A percentile compares a stretch with the other conserved stretches of the same genome.
Evolutionary conservation across 805 yeast species (phyloP).

Genomic region (Torulaspora gathmanii): DNA sequence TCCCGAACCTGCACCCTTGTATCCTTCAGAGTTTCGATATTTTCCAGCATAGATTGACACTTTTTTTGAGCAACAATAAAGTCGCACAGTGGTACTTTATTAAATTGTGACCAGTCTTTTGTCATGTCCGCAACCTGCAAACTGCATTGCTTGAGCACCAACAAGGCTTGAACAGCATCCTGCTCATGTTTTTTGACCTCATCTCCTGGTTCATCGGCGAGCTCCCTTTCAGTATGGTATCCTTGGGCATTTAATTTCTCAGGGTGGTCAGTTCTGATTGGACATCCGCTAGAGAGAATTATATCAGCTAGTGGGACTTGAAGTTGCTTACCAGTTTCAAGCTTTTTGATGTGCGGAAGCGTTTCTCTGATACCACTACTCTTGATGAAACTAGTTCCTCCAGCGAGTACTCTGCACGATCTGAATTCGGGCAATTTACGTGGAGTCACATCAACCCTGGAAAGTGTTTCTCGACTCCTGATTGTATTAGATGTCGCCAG

Average conservation of each 20-base stretch:
- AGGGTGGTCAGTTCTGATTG: neutral
- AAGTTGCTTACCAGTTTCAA: neutral
- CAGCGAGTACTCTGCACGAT: slow-evolving; percentile 2
- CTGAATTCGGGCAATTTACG: slow-evolving; percentile 10
- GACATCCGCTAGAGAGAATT: neutral
- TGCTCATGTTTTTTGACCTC: slow-evolving; percentile 9
- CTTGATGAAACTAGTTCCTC: slow-evolving; percentile 2
- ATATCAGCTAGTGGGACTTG: slow-evolving; percentile 3
- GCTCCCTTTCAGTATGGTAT: no score
- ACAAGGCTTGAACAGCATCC: slow-evolving; percentile 10
- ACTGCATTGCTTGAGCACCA: slow-evolving; percentile 12
- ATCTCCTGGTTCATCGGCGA: neutral
- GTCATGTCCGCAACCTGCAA: slow-evolving; percentile 9
- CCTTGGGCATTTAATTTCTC: neutral
- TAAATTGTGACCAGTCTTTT: slow-evolving; percentile 7
- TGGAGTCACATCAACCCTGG: slow-evolving; percentile 4
- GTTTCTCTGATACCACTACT: slow-evolving; percentile 13
- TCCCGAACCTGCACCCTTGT: slow-evolving; percentile 9
- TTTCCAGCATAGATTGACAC: slow-evolving; percentile 14
- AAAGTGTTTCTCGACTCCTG: neutral
- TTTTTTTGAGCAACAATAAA: slow-evolving; percentile 15
- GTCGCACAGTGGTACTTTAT: slow-evolving; percentile 11
- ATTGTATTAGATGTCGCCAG: neutral
- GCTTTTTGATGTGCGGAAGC: neutral
- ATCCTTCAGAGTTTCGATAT: slow-evolving; percentile 11